Evolutionary conservation across 768 basidiomycete genomes (phyloP), one percentile per base, ranked within the genome.

Genomic region (Infundibulicybe gibba): DNA sequence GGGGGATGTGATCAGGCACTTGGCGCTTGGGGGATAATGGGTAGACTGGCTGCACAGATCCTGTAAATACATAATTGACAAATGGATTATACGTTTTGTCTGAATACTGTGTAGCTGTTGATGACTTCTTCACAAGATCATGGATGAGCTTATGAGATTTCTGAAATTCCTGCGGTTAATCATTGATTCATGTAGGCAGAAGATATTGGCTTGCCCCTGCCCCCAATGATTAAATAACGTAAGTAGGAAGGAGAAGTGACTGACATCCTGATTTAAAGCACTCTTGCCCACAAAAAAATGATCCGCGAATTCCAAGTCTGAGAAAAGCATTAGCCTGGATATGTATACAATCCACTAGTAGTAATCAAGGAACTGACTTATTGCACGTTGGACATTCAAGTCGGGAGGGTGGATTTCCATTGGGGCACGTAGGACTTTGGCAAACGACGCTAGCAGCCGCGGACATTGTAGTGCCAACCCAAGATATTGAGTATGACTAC

Each of bases 191-290:
- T 25, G 25, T 25, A 25, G 25, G 25, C 25, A 8, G 25, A 14
- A 11, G 15, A 30, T 15, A 48, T 45, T 41, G 17, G 56, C 64
- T 49, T 59, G 60, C 58, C 62, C 60, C 63, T 64, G 49, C 19
- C 8, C 25, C 25, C 25, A 25, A 8, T 25, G 25, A 25, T 3
- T 25, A 25, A 25, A 25, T 25, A 25, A 8, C 8, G 25, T 25
- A 3, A 25, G 25, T 25, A 8, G 8, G 25, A 25, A 8, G 25
- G 38, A 14, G 32, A 40, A 14, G 42, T 45, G 41, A 75, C 93
- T 73, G 64, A 94, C 95, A 98, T 64, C 80, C 86, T 40, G 84
- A 79, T 67, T 97, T 97, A 80, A 97, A 97, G 69, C 95, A 98
- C 43, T 90, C 91, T 66, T 98, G 95, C 19, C 85, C 83, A 54